Conservation (phyloP, 176 grass and related monocot species). For the Oryza glaberrima region DNA sequence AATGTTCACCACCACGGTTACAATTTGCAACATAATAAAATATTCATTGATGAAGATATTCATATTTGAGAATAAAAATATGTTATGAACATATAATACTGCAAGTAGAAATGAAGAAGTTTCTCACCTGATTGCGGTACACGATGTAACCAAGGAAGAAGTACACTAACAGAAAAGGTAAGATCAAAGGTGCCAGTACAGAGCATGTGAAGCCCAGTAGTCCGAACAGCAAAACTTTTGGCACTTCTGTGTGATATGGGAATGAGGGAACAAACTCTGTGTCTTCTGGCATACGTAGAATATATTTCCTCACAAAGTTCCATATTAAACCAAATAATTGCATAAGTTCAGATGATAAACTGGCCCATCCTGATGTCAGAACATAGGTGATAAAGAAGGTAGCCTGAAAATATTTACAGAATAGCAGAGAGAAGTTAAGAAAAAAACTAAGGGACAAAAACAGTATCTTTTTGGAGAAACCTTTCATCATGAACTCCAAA, state of each 20-base stretch:
- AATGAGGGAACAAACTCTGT: conserved; percentile 68
- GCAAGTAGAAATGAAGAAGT: not conserved
- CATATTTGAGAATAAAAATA: not conserved
- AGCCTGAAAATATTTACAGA: conserved; percentile 62
- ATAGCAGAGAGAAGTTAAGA: conserved; percentile 9
- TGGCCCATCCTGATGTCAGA: conserved; percentile 97
- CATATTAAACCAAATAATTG: conserved; percentile 81
- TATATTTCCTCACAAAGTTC: conserved; percentile 80
- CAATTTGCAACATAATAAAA: conserved; percentile 11
- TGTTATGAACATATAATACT: not conserved
- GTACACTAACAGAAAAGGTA: conserved; percentile 95
- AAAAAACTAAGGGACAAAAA: conserved; percentile 10
- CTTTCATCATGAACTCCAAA: not conserved
- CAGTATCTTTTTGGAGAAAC: not conserved
- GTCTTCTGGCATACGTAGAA: conserved; percentile 66
- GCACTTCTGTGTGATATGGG: conserved; percentile 96
- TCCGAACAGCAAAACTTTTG: conserved; percentile 81
- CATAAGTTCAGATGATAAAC: conserved; percentile 87
- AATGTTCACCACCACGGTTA: not conserved
- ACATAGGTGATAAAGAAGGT: conserved; percentile 99
- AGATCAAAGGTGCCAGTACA: conserved; percentile 81
- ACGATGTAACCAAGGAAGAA: conserved; percentile 90
- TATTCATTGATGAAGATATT: not conserved
- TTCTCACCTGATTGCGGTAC: conserved; percentile 91
- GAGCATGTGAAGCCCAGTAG: conserved; percentile 91